Percentiles rank a stretch among this genome's conserved stretches.
phyloP scores from a whole-genome alignment of 164 flowering plant genomes.

The Dillenia suffruticosa region DNA sequence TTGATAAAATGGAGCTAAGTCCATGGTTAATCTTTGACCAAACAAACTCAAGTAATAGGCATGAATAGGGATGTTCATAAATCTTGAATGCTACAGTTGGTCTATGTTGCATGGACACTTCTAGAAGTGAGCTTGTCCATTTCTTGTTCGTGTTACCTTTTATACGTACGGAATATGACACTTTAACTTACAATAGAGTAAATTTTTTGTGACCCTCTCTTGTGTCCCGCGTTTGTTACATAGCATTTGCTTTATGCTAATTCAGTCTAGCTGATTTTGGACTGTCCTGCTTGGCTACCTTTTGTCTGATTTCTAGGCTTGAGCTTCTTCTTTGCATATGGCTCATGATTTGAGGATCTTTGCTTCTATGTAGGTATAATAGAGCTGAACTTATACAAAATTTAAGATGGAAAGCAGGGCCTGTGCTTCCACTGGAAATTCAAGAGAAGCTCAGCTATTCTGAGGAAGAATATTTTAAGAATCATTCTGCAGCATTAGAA shows the following conservation, averaged over 20 bases:
- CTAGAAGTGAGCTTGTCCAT: too few species aligned
- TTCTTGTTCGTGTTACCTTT: too few species aligned
- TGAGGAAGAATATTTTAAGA: slow-evolving; percentile 83
- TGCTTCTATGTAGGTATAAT: slow-evolving; percentile 48
- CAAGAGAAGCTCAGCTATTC: slow-evolving; percentile 60
- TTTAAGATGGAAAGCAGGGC: slow-evolving; percentile 80
- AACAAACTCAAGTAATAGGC: too few species aligned
- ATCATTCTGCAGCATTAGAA: slow-evolving; percentile 68
- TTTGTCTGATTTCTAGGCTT: slow-evolving; percentile 3
- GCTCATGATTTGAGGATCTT: slow-evolving; percentile 3
- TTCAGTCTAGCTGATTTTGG: too few species aligned
- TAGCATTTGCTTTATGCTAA: too few species aligned
- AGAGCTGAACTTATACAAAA: slow-evolving; percentile 70
- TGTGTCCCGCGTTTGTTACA: background rate
- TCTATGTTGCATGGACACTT: too few species aligned
- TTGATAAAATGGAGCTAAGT: too few species aligned
- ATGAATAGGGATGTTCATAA: too few species aligned
- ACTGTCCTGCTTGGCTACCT: background rate
- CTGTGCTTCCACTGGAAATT: slow-evolving; percentile 73
- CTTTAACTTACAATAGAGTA: too few species aligned
- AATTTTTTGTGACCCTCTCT: background rate
- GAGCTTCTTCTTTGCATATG: slow-evolving; percentile 1
- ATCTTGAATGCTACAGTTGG: too few species aligned
- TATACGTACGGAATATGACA: too few species aligned
- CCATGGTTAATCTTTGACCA: too few species aligned